Conservation (phyloP, 1,284 basidiomycete species). For the Xanthoconium separans region DNA sequence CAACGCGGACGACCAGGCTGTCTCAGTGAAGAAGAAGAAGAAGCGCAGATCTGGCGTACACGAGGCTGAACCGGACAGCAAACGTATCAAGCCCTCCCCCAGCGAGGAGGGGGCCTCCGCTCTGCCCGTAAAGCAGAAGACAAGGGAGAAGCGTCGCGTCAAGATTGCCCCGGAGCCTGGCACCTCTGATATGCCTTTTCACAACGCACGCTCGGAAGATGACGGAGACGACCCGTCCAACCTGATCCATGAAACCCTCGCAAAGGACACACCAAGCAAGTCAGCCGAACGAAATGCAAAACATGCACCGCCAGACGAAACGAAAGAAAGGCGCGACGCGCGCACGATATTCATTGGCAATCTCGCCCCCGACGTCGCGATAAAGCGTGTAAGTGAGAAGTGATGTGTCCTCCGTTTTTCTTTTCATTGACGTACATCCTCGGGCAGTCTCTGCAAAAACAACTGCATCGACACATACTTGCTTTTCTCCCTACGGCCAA, state of each 20-base stretch:
- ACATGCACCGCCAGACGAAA: constrained; percentile 66
- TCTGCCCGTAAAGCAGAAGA: constrained; percentile 20
- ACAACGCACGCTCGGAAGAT: constrained; percentile 10
- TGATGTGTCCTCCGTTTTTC: background rate
- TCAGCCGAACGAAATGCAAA: constrained; percentile 31
- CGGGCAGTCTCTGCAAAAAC: constrained; percentile 58
- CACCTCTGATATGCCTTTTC: constrained; percentile 24
- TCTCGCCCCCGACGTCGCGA: constrained; percentile 73
- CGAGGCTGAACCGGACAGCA: constrained; percentile 21
- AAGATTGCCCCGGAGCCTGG: constrained; percentile 24
- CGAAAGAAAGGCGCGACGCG: constrained; percentile 65
- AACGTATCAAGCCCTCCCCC: constrained; percentile 22
- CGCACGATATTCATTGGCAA: constrained; percentile 96
- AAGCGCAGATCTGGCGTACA: constrained; percentile 21
- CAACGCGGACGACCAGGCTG: background rate
- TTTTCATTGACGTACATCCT: constrained; percentile 3
- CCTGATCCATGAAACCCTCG: constrained; percentile 39
- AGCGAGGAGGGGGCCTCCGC: constrained; percentile 8
- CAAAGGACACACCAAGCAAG: constrained; percentile 11
- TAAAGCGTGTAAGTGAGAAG: constrained; percentile 59
- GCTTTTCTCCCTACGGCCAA: constrained; percentile 67
- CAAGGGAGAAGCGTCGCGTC: constrained; percentile 19
- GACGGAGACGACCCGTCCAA: constrained; percentile 13
- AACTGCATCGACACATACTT: constrained; percentile 71
- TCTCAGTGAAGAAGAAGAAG: constrained; percentile 8